Percentiles rank a stretch among this genome's conserved stretches.
Evolutionary conservation across 208 protist genomes (phyloP).

Genomic region (Leptomonas pyrrhocoris): DNA sequence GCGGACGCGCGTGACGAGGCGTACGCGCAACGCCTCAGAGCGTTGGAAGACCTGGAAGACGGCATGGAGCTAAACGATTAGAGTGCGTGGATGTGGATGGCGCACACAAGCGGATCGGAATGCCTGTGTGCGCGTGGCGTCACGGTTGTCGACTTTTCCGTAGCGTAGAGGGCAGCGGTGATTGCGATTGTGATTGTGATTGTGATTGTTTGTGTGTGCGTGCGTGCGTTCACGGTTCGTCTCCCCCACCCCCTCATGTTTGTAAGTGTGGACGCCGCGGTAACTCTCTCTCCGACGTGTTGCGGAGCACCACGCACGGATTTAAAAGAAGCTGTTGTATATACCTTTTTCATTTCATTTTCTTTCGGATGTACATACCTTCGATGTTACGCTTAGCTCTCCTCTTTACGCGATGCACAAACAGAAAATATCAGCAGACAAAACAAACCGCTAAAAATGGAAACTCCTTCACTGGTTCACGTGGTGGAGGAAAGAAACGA

Average conservation of each 20-base stretch:
- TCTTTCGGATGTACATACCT: not conserved
- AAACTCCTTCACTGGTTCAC: no score
- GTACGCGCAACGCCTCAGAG: constrained; percentile 54
- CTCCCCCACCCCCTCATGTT: no score
- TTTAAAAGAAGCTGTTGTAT: no score
- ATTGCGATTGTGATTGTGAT: not conserved
- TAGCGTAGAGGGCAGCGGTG: no score
- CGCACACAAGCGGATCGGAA: no score
- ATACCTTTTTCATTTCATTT: not conserved
- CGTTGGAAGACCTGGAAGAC: constrained; percentile 83
- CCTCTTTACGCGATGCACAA: not conserved
- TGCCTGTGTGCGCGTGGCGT: not conserved
- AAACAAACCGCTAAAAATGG: not conserved
- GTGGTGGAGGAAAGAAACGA: no score
- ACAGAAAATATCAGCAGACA: not conserved
- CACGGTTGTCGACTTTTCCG: no score
- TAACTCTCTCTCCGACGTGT: no score
- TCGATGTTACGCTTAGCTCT: not conserved
- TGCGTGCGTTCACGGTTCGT: not conserved
- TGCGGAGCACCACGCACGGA: no score
- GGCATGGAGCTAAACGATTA: constrained; percentile 68
- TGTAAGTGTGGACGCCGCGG: no score
- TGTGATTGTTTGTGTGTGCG: not conserved
- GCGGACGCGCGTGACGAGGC: constrained; percentile 40
- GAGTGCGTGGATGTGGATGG: not conserved